phyloP scores from a whole-genome alignment of 768 basidiomycete species.

The Amanita molliuscula region DNA sequence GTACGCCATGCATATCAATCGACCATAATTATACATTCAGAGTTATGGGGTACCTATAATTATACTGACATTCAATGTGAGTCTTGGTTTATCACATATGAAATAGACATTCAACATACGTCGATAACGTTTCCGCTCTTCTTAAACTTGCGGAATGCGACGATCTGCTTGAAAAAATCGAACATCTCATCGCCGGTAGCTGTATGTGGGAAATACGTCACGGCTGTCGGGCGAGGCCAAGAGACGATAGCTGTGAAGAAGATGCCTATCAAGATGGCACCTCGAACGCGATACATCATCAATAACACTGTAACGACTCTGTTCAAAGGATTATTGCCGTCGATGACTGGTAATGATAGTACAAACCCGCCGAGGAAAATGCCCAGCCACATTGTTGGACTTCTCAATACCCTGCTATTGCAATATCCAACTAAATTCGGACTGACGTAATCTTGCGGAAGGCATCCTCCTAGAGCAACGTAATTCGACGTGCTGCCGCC shows the following conservation, averaged over 20 bases:
- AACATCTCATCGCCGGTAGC: conserved; percentile 59
- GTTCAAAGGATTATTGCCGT: background rate
- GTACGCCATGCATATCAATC: conserved; percentile 13
- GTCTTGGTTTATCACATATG: background rate
- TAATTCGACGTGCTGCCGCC: conserved; percentile 64
- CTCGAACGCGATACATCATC: conserved; percentile 80
- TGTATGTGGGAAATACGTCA: conserved; percentile 78
- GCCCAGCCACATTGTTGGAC: conserved; percentile 79
- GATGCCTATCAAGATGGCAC: conserved; percentile 76
- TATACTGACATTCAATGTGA: conserved; percentile 26
- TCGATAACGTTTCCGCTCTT: conserved; percentile 56
- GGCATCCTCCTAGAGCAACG: conserved; percentile 72
- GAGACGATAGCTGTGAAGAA: conserved; percentile 75
- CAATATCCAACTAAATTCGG: conserved; percentile 49
- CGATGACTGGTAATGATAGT: background rate
- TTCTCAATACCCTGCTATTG: conserved; percentile 49
- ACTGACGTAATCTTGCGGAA: conserved; percentile 34
- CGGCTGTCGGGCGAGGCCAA: conserved; percentile 72
- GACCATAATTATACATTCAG: background rate
- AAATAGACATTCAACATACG: conserved; percentile 26
- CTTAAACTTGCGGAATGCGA: conserved; percentile 57
- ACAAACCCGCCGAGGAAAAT: conserved; percentile 73
- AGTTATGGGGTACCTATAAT: conserved; percentile 25
- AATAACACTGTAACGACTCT: conserved; percentile 69
- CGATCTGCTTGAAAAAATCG: conserved; percentile 79